phyloP scores from a whole-genome alignment of 495 filamentous ascomycete genomes.

The Xylaria telfairii region DNA sequence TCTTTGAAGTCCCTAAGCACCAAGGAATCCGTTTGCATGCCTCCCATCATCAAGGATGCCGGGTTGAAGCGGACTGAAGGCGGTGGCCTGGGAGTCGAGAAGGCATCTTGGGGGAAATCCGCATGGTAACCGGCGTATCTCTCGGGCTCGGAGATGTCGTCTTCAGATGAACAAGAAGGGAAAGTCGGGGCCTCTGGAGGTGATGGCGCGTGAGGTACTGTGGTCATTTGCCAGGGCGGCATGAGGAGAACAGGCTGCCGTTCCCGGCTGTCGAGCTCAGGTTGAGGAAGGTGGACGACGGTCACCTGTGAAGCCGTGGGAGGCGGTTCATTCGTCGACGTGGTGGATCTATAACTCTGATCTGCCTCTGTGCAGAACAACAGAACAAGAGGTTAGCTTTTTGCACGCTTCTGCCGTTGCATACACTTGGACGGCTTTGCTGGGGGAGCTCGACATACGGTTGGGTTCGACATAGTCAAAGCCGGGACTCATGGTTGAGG shows the following conservation, averaged over 20 bases:
- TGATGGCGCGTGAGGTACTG: slow-evolving; percentile 43
- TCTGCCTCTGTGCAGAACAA: slow-evolving; percentile 7
- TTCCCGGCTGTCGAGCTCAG: slow-evolving; percentile 18
- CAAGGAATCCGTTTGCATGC: slow-evolving; percentile 37
- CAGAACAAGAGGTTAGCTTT: slow-evolving; percentile 22
- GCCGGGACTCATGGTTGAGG: slow-evolving; percentile 29
- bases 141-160: slow-evolving; percentile 45
- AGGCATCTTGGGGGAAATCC: slow-evolving; percentile 24
- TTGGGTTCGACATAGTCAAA: slow-evolving; percentile 38
- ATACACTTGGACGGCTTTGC: neutral
- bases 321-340: slow-evolving; percentile 10
- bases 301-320: slow-evolving; percentile 30
- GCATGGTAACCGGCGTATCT: slow-evolving; percentile 38
- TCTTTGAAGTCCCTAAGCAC: slow-evolving; percentile 49
- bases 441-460: slow-evolving; percentile 32
- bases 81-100: slow-evolving; percentile 32
- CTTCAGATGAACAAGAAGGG: slow-evolving; percentile 42
- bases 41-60: slow-evolving; percentile 41
- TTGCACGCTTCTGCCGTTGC: neutral
- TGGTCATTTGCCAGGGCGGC: slow-evolving; percentile 33
- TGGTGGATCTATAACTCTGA: neutral
- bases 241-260: slow-evolving; percentile 18
- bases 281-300: slow-evolving; percentile 27
- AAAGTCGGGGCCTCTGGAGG: slow-evolving; percentile 39
- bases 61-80: slow-evolving; percentile 39